Conservation (phyloP, 2,329 filamentous ascomycete genomes). For the Xylaria sp. region DNA sequence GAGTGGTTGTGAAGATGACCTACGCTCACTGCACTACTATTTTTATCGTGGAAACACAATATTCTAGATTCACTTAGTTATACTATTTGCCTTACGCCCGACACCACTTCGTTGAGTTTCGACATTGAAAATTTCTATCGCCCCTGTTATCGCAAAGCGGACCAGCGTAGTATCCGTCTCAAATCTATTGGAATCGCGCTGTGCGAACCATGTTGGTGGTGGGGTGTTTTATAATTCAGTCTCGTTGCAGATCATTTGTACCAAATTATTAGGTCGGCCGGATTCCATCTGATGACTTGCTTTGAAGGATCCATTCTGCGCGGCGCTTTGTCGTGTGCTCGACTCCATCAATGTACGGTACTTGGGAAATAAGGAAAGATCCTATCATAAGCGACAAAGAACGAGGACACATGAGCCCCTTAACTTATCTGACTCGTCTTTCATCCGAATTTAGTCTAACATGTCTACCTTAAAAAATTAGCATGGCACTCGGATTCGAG, state of each 20-base stretch:
- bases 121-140: conserved; percentile 3
- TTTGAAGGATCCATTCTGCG: conserved; percentile 1
- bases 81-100: not conserved
- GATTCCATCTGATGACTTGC: conserved; percentile 13
- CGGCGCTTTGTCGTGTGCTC: conserved; percentile 2
- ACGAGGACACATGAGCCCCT: not conserved
- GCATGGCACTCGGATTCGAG: not conserved
- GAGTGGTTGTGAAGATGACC: not conserved
- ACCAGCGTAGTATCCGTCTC: conserved; percentile 32
- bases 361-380: conserved; percentile 6
- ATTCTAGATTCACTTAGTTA: not conserved
- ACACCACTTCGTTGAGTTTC: conserved; percentile 15
- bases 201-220: conserved; percentile 25
- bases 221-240: conserved; percentile 29
- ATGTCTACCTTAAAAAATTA: not conserved
- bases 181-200: conserved; percentile 33
- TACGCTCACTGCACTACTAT: conserved; percentile 20
- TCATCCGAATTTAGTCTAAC: not conserved
- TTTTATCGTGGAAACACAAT: conserved; percentile 14
- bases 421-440: not conserved
- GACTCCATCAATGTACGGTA: not conserved
- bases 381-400: not conserved
- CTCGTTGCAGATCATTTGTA: conserved; percentile 23
- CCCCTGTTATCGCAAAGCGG: conserved; percentile 26
- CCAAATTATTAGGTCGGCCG: not conserved